A percentile compares a stretch with the other conserved stretches of the same genome.
These are phyloP conservation scores for Ganoderma meredithae DNA, from an alignment of 1,284 basidiomycete genomes.

Conservation along the genomic window DNA sequence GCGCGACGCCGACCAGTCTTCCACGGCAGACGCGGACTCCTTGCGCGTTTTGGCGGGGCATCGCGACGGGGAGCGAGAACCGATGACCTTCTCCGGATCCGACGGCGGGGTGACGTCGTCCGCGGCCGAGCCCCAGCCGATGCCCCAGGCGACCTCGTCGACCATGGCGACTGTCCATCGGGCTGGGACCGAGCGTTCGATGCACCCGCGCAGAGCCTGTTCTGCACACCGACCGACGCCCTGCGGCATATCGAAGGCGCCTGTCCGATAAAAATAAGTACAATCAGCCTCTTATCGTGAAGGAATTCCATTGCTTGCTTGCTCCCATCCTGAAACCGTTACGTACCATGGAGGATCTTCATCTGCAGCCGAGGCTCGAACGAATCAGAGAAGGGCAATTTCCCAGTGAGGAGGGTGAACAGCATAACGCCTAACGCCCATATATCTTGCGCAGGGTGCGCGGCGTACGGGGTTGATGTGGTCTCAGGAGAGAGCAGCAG, in stretches of 20 bases:
- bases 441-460: conserved; percentile 84
- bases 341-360: conserved; percentile 87
- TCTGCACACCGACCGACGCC: conserved; percentile 75
- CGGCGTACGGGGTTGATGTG: conserved; percentile 41
- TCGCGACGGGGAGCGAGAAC: conserved; percentile 36
- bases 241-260: conserved; percentile 62
- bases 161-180: conserved; percentile 83
- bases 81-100: conserved; percentile 24
- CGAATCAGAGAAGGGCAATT: conserved; percentile 84
- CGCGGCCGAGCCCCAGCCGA: conserved; percentile 71
- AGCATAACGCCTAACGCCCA: conserved; percentile 94
- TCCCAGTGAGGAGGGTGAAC: conserved; percentile 82
- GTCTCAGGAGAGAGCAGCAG: conserved; percentile 56
- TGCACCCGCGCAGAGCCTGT: conserved; percentile 77
- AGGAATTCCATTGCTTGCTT: background rate
- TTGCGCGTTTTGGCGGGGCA: conserved; percentile 28
- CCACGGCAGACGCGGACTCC: conserved; percentile 29
- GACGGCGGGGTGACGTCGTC: conserved; percentile 47
- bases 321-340: conserved; percentile 1
- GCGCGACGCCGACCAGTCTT: conserved; percentile 38
- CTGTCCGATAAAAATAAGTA: conserved; percentile 44
- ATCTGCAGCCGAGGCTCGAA: conserved; percentile 91
- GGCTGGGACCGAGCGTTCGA: conserved; percentile 62
- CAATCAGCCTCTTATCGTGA: conserved; percentile 22
- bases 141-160: conserved; percentile 80